Conservation (phyloP, 2,329 filamentous ascomycete species). For the Epicoccum nigrum region DNA sequence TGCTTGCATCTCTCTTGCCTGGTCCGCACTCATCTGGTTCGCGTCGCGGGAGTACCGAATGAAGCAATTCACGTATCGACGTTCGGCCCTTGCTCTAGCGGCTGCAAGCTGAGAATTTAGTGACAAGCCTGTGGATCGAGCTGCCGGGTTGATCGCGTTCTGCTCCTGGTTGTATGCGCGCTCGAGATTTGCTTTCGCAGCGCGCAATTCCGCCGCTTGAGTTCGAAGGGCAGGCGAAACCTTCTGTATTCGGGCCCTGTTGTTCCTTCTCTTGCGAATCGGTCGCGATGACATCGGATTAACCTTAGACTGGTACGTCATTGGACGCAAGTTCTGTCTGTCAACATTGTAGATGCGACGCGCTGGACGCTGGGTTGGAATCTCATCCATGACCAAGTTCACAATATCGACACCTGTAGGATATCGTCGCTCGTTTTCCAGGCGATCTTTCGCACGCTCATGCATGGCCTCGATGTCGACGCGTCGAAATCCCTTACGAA, state of each 20-base stretch:
- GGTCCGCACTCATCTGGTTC: slow-evolving; percentile 14
- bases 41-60: slow-evolving; percentile 22
- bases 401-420: slow-evolving; percentile 35
- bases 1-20: slow-evolving; percentile 16
- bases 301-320: background rate
- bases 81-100: slow-evolving; percentile 19
- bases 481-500: slow-evolving; percentile 26
- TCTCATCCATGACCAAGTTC: slow-evolving; percentile 34
- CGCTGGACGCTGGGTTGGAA: background rate
- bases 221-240: slow-evolving; percentile 1
- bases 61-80: slow-evolving; percentile 27
- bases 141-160: background rate
- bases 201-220: slow-evolving; percentile 14
- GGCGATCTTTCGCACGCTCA: slow-evolving; percentile 16
- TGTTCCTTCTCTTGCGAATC: background rate
- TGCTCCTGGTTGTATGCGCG: slow-evolving; percentile 21
- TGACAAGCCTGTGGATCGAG: background rate
- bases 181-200: slow-evolving; percentile 15
- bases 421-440: slow-evolving; percentile 27
- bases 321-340: background rate
- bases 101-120: background rate
- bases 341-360: background rate
- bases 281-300: background rate
- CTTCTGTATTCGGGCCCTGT: background rate
- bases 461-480: slow-evolving; percentile 25